Base-by-base conservation (phyloP, 805 yeast species). In the Kodamaea neixiangensis region DNA sequence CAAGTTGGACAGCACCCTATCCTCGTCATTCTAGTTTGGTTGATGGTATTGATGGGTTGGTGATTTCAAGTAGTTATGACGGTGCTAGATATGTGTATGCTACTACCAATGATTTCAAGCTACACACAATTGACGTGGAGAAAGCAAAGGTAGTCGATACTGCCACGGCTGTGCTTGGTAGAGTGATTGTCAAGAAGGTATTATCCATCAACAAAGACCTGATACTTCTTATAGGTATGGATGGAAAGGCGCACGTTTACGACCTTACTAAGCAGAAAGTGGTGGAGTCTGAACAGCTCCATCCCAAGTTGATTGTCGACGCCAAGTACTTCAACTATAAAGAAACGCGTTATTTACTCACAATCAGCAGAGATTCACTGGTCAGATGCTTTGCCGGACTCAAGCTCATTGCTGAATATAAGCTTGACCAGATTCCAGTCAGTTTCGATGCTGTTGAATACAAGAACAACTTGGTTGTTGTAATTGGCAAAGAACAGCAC, bases 361-460 rank as follows among this genome's bases (percentile, higher is more conserved):
- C 87, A 1, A 68, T 81, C 54, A 89, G 91, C 2, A 78, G 85
- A 78, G 92, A 86, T 64, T 66, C 71, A 47, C 61, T 60, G 18
- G 48, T 84, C 2, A 73, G 68, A 44, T 45, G 77, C 2, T 51
- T 57, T 6, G 57, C 54, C 1, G 41, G 54, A 19, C 41, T 62
- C 1, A 45, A 46, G 10, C 34, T 50, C 15, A 48, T 63, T 0
- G 46, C 54, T 18, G 64, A 59, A 7, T 53, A 56, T 54, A 78
- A 75, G 54, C 58, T 86, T 14, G 54, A 72, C 10, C 73, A 81
- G 4, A 77, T 78, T 46, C 85, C 87, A 2, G 73, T 82, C 1
- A 75, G 87, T 40, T 54, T 86, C 33, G 76, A 76, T 39, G 62
- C 71, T 1, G 58, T 66, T n/a, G 55, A 48, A 5, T 54, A 55